Base-by-base conservation (phyloP, 179 eudicot genomes). In the Actinidia arguta region DNA sequence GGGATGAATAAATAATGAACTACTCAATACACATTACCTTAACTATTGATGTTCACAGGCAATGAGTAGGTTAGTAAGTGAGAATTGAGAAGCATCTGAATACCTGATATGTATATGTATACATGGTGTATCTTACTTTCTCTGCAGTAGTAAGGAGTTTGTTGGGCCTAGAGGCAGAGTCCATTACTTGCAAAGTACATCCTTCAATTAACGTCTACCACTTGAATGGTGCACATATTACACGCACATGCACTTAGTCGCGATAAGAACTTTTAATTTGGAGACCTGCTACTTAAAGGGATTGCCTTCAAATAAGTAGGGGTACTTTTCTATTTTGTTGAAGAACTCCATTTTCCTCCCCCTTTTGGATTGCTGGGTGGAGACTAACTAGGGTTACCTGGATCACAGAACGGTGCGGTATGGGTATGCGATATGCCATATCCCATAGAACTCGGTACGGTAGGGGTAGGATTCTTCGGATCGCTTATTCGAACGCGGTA, bases 251-350 rank as follows among this genome's bases (percentile, higher is more conserved):
- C 48, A 55, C 64, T 18, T 36, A 31, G 9, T 54, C 20, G n/a
- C 17, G 47, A 54, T 24, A 31, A 54, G 63, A 54, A 54, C 14
- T 55, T 24, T 3, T 59, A 51, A 50, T 73, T 31, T 51, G n/a
- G 46, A 74, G 78, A 24, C 36, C 27, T 13, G 42, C 24, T 8
- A 18, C 62, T 74, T 27, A 54, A 58, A 9, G 27, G 67, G 66
- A 58, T 76, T 76, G 63, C 52, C 51, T 56, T 76, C 68, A 12
- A 75, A 76, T 44, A 13, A 76, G 51, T 36, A 6, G 61, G 36
- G 77, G 46, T 31, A 54, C 44, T 55, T 18, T 8, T 24, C 3
- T 46, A 20, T 22, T 5, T 31, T 31, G 36, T 31, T 31, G 36
- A 31, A 31, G 36, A 31, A 31, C 36, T 31, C 36, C 36, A 31